Percentiles rank a stretch among this genome's conserved stretches.
phyloP scores from a whole-genome alignment of 2,329 filamentous ascomycete genomes.

The Aspergillus sp. region DNA sequence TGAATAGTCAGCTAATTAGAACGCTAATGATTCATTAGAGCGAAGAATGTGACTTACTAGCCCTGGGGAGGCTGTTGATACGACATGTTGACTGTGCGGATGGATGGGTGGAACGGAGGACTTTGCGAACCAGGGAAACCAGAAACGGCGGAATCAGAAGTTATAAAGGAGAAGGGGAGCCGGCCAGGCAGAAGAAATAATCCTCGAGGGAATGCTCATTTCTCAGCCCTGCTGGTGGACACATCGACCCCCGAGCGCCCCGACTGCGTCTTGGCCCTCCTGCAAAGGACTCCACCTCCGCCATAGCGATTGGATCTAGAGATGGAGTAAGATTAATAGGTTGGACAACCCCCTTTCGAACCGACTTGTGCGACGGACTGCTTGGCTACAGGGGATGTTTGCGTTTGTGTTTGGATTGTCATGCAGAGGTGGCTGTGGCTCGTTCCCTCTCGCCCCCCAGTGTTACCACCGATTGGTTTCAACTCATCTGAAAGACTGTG shows the following conservation, averaged over 20 bases:
- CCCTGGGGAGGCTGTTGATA: conserved; percentile 13
- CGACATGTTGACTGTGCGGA: conserved; percentile 5
- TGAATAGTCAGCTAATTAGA: neutral
- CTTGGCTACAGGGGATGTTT: conserved; percentile 1
- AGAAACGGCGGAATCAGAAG: conserved; percentile 1
- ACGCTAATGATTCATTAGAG: neutral
- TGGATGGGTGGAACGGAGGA: neutral
- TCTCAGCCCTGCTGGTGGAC: conserved; percentile 8
- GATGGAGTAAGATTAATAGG: conserved; percentile 1
- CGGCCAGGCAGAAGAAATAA: conserved; percentile 16
- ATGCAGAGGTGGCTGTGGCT: neutral
- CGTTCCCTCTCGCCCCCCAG: neutral
- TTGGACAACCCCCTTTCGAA: neutral
- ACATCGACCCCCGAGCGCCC: neutral
- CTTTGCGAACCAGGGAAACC: neutral
- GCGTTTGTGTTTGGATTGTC: neutral
- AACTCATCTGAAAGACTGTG: neutral
- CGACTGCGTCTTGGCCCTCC: conserved; percentile 12
- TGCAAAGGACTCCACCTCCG: conserved; percentile 7
- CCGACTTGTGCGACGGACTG: neutral
- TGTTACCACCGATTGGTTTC: neutral
- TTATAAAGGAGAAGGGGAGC: conserved; percentile 1
- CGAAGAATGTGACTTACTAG: conserved; percentile 9
- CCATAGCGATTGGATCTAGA: conserved; percentile 6
- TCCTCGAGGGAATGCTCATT: neutral